Evolutionary conservation across 768 basidiomycete species (phyloP), one percentile per base, ranked within the genome.

Genomic region (Hericium alpestre): DNA sequence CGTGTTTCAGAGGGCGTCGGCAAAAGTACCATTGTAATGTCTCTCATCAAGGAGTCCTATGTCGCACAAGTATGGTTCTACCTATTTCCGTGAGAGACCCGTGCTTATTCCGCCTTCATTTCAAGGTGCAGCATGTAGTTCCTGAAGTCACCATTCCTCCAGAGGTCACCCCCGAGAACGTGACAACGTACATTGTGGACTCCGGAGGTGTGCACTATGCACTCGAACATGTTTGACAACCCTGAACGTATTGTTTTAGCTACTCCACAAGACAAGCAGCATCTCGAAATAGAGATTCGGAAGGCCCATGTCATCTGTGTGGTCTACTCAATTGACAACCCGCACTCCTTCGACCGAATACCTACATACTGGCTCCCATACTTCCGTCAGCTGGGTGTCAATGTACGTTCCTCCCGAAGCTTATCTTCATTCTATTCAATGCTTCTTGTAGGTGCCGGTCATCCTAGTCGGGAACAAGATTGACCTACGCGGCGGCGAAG

Each of bases 391-490:
- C 79, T 96, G 9, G 95, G 95, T 54, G 93, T 98, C 65, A 99
- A 99, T 75, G 95, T 93, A 66, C 63, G 79, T 72, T 38, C 20
- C 27, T 23, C 52, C 38, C 15, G 25, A 9, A 8, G 25, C 23
- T 40, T 53, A 16, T 39, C 41, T 27, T 48, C 41, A 39, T 60
- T 56, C 63, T 57, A 63, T 54, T 27, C 23, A 16, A 23, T 18
- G 8, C 25, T 57, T 8, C 25, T 32, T 12, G 2, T 61, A 95
- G 93, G 86, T 98, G 7, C 95, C 95, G 6, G 93, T 97, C 41
- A 95, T 99, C 60, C 78, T 99, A 37, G 91, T 97, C 23, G 95
- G 95, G 54, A 99, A 99, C 75, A 99, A 98, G 75, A 99, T 98
- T 49, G 95, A 99, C 71, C 71, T 97, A 51, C 79, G 95, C 16